Evolutionary conservation across 768 basidiomycete species (phyloP), one percentile per base, ranked within the genome.

Genomic region (Amanita rubescens): DNA sequence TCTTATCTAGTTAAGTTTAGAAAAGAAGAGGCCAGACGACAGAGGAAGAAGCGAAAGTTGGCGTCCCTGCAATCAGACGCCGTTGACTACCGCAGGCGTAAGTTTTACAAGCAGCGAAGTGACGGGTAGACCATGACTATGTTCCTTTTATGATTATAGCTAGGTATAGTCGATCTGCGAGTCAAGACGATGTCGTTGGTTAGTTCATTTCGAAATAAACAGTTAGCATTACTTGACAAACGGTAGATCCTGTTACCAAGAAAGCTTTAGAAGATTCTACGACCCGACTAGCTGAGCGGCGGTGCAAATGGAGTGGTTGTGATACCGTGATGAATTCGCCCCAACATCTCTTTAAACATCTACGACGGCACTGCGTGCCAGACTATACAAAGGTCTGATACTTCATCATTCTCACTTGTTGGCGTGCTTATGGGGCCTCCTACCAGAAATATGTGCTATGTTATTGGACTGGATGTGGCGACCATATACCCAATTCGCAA

Each of bases 231-330:
- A 11, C 20, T 53, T 53, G 43, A 53, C 32, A 6, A 5, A 32
- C 12, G 19, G 33, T 53, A 53, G 52, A 53, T 46, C 14, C 33
- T 35, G 43, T 11, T 22, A 43, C 34, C 20, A 32, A 15, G 44
- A 24, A 15, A 11, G 34, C 41, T 19, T 8, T 53, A 12, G 45
- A 24, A 46, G 34, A 45, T 10, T 44, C 83, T 51, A 76, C 71
- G 54, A 71, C 72, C 7, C 71, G 79, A 55, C 56, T 85, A 50
- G 69, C 69, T 50, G 70, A 72, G 56, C 63, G 70, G 41, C 67
- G 64, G 10, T 89, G 86, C 66, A 72, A 70, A 62, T 90, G 86
- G 86, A 66, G 65, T 52, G 70, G 71, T 24, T 90, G 87, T 65
- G 71, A 70, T 54, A 71, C 69, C 38, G 58, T 79, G 12, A 60